Evolutionary conservation across 352 stramenopile species (phyloP).

Genomic region (Phytophthora pistaciae): DNA sequence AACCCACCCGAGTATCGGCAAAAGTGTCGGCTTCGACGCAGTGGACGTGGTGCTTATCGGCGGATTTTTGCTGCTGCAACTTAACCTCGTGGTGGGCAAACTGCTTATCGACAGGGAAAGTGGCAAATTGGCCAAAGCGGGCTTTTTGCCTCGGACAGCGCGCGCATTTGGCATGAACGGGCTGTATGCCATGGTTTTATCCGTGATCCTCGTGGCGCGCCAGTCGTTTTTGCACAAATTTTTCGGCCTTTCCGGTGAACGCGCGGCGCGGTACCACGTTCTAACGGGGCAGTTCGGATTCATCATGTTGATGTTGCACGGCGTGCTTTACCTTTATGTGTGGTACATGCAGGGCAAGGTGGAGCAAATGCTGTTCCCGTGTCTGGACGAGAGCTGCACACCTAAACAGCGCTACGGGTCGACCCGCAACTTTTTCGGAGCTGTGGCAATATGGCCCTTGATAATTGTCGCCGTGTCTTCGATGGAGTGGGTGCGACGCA

Average conservation of each 20-base stretch:
- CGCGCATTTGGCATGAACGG: conserved; percentile 80
- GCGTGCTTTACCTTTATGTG: conserved; percentile 57
- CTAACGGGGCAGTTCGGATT: conserved; percentile 65
- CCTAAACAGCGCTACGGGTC: conserved; percentile 60
- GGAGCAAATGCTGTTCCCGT: conserved; percentile 63
- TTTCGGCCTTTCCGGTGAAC: conserved; percentile 63
- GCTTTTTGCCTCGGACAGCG: conserved; percentile 53
- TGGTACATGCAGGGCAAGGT: conserved; percentile 68
- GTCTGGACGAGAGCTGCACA: conserved; percentile 44
- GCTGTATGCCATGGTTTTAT: conserved; percentile 62
- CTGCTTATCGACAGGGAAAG: conserved; percentile 70
- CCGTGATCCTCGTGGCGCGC: conserved; percentile 66
- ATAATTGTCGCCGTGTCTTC: conserved; percentile 53
- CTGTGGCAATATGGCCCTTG: conserved; percentile 57
- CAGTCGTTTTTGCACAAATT: conserved; percentile 76
- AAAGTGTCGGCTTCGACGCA: conserved; percentile 47
- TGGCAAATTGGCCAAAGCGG: conserved; percentile 73
- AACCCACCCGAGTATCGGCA: conserved; percentile 28
- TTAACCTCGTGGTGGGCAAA: conserved; percentile 73
- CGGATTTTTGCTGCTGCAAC: conserved; percentile 60
- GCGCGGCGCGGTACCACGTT: conserved; percentile 69
- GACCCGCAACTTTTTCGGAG: conserved; percentile 70
- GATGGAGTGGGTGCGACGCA: conserved; percentile 58
- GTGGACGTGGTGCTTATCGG: conserved; percentile 53
- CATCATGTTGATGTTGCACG: conserved; percentile 55